phyloP scores from a whole-genome alignment of 257 asterid genomes.

The Solanum appendiculatum region DNA sequence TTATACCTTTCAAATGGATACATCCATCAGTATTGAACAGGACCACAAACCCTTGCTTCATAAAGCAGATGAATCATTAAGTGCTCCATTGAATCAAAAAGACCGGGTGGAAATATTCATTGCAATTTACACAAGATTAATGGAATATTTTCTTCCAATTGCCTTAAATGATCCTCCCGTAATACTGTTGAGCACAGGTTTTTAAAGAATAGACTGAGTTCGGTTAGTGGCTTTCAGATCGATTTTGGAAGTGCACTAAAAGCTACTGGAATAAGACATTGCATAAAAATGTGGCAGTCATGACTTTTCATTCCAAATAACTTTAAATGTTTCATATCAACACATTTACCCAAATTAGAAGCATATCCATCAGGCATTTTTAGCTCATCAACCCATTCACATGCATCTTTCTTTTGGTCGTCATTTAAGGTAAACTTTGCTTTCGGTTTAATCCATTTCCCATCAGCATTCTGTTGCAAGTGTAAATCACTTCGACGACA shows the following conservation, averaged over 20 bases:
- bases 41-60: neutral
- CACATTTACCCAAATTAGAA: neutral
- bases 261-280: neutral
- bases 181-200: neutral
- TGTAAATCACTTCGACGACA: neutral
- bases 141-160: neutral
- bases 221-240: neutral
- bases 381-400: neutral
- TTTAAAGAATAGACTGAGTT: neutral
- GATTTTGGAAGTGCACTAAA: neutral
- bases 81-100: neutral
- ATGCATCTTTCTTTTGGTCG: neutral
- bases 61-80: neutral
- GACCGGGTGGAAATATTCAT: neutral
- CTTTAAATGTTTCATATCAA: neutral
- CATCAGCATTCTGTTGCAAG: neutral
- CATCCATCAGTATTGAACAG: neutral
- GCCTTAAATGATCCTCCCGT: neutral
- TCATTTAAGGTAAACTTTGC: neutral
- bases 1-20: neutral
- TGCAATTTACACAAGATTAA: neutral
- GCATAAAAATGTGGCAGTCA: neutral
- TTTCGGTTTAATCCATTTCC: neutral
- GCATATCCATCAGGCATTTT: neutral
- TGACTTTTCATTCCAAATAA: neutral